These are phyloP conservation scores for Chondrostereum purpureum DNA, from an alignment of 1,284 basidiomycete genomes.

Conservation along the genomic window DNA sequence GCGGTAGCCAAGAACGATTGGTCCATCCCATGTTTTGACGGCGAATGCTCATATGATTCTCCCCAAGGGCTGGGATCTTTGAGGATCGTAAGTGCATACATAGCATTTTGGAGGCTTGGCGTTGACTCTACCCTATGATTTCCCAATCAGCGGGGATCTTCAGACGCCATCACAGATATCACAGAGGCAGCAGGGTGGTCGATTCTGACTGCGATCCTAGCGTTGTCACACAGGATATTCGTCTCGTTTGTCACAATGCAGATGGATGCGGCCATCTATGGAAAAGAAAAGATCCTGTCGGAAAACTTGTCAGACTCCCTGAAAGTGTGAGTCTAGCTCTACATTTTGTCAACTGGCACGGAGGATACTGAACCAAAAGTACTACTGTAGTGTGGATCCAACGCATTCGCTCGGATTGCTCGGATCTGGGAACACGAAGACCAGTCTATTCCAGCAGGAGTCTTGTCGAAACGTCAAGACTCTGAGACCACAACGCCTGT, in stretches of 20 bases:
- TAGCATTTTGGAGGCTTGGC: neutral
- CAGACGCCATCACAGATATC: conserved; percentile 17
- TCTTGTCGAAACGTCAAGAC: conserved; percentile 14
- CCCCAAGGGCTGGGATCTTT: conserved; percentile 13
- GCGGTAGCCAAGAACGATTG: conserved; percentile 16
- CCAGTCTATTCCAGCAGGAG: conserved; percentile 24
- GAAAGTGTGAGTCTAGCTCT: conserved; percentile 14
- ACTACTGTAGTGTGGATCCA: conserved; percentile 26
- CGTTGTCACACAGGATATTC: conserved; percentile 15
- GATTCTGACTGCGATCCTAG: conserved; percentile 16
- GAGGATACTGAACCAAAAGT: neutral
- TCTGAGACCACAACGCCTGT: conserved; percentile 20
- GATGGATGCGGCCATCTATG: conserved; percentile 14
- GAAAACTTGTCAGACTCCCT: conserved; percentile 18
- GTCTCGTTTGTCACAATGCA: conserved; percentile 14
- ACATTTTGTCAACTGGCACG: neutral
- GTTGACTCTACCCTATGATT: neutral
- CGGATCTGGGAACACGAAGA: conserved; percentile 23
- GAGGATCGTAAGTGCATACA: conserved; percentile 14
- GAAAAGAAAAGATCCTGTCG: conserved; percentile 12
- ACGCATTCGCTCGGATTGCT: conserved; percentile 34
- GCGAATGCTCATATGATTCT: conserved; percentile 17
- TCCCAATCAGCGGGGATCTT: conserved; percentile 14
- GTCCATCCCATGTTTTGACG: conserved; percentile 18
- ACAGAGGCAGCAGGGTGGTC: conserved; percentile 17